phyloP scores from a whole-genome alignment of 208 protist genomes.

The Leishmania amazonensis region DNA sequence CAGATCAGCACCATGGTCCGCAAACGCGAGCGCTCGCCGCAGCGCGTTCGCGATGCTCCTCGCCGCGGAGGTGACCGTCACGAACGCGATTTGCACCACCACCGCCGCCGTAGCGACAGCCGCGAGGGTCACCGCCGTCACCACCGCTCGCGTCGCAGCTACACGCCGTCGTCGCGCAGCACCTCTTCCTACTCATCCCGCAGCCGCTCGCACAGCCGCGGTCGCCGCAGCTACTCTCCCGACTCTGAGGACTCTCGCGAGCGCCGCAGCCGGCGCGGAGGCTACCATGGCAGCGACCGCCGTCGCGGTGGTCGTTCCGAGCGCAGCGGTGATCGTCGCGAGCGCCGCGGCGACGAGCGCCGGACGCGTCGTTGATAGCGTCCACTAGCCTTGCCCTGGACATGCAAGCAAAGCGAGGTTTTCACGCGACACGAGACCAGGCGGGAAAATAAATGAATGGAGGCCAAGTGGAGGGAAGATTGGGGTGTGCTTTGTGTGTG shows the following conservation, averaged over 20 bases:
- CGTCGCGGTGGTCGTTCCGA: slow-evolving; percentile 18
- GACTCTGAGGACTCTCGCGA: slow-evolving; percentile 29
- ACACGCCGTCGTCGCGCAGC: slow-evolving; percentile 21
- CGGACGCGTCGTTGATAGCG: slow-evolving; percentile 20
- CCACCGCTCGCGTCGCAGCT: slow-evolving; percentile 37
- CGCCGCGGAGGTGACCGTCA: slow-evolving; percentile 7
- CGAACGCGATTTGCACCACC: background rate
- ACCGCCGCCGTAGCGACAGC: slow-evolving; percentile 28
- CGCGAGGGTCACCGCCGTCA: slow-evolving; percentile 25
- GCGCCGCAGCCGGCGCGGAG: slow-evolving; percentile 14
- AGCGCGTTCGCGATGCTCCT: slow-evolving; percentile 12
- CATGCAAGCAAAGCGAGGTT: background rate
- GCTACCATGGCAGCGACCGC: slow-evolving; percentile 10
- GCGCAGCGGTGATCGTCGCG: slow-evolving; percentile 13
- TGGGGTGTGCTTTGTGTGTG: background rate
- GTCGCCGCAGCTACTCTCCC: slow-evolving; percentile 25
- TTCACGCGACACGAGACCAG: background rate
- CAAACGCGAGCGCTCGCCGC: slow-evolving; percentile 29
- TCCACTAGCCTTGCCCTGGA: background rate
- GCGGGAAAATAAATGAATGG: too few relatives aligned
- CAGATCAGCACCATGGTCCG: slow-evolving; percentile 45
- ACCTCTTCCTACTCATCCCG: slow-evolving; percentile 12
- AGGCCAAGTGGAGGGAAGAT: background rate
- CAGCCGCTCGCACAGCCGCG: slow-evolving; percentile 28
- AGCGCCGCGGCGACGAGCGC: slow-evolving; percentile 25